Base-by-base conservation (phyloP, 1,139 yeast genomes). In the Meyerozyma sp. region DNA sequence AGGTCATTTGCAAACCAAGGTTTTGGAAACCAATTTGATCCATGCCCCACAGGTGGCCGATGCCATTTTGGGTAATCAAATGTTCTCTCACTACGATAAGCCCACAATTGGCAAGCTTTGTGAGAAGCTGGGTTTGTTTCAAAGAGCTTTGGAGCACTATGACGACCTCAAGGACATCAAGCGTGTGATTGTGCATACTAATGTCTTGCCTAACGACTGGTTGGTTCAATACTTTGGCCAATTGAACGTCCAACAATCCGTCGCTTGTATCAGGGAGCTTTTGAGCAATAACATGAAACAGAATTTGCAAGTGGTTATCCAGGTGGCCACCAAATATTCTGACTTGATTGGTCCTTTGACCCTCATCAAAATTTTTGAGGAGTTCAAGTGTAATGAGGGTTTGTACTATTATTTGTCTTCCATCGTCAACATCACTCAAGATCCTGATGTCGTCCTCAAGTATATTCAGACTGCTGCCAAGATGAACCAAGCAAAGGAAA, bases 21-120 rank as follows among this genome's bases (percentile, higher is more conserved):
- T 94, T 43, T 79, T 94, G 56, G 98, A 94, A 68, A 90, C 88
- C 54, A 94, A 94, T 65, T 75, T 94, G 62, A 68, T 88, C 62
- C 95, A 91, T 62, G 98, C 98, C 9, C 99, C 99, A 42, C 98
- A 94, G 75, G 98, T 94, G 45, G 99, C 98, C 37, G 98, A 94
- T 68, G 99, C 99, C 16, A 94, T 93, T 53, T 77, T 93, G 59
- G 97, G 98, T 48, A 93, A 93, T 66, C 84, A 84, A 49, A 91
- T 93, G 90, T 94, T 94, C 69, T 82, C 93, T 52, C 97, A 91
- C 61, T 93, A 89, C 65, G 98, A 93, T 66, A 87, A 89, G 57
- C 91, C 95, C 55, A 83, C 94, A 37, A 84, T 93, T 62, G 98
- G 98, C 28, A 79, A 84, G 50, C 77, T 94, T 52, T 83, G 96